Evolutionary conservation across 768 basidiomycete species (phyloP).

Genomic region (Austroboletus eburneus): DNA sequence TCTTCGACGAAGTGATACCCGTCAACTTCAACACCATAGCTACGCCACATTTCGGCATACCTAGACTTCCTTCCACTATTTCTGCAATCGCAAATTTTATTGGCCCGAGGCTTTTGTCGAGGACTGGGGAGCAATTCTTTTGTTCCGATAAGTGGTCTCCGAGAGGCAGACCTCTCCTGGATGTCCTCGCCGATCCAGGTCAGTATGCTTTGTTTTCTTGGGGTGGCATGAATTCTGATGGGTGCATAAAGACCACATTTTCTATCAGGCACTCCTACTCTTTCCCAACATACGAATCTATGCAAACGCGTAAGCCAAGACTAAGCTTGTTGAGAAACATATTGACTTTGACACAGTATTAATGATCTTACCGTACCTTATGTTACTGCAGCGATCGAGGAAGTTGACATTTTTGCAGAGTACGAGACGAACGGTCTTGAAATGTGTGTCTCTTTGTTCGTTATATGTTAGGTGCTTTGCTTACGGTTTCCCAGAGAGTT

Average conservation of each 20-base stretch:
- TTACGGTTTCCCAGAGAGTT: constrained; percentile 41
- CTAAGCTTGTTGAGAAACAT: neutral
- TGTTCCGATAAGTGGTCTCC: constrained; percentile 69
- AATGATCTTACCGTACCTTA: constrained; percentile 83
- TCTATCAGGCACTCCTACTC: constrained; percentile 63
- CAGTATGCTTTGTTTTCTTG: constrained; percentile 10
- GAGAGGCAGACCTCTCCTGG: constrained; percentile 61
- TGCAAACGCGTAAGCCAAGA: constrained; percentile 62
- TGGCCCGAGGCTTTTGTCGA: constrained; percentile 66
- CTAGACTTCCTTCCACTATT: constrained; percentile 54
- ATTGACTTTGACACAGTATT: constrained; percentile 37
- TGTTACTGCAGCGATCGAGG: constrained; percentile 69
- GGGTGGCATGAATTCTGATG: neutral
- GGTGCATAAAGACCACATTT: constrained; percentile 54
- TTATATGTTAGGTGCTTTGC: constrained; percentile 1
- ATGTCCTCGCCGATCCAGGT: constrained; percentile 81
- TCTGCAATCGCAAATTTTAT: constrained; percentile 50
- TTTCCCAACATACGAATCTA: constrained; percentile 75
- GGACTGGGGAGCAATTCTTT: constrained; percentile 80
- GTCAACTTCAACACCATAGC: constrained; percentile 83
- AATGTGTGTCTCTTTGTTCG: constrained; percentile 41
- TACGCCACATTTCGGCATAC: constrained; percentile 79
- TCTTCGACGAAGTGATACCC: constrained; percentile 68
- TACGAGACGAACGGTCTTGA: constrained; percentile 54
- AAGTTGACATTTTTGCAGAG: constrained; percentile 60